Percentiles rank a stretch among this genome's conserved stretches.
Conservation (phyloP, 768 basidiomycete species). For the Tylopilus vinaceipallidus region DNA sequence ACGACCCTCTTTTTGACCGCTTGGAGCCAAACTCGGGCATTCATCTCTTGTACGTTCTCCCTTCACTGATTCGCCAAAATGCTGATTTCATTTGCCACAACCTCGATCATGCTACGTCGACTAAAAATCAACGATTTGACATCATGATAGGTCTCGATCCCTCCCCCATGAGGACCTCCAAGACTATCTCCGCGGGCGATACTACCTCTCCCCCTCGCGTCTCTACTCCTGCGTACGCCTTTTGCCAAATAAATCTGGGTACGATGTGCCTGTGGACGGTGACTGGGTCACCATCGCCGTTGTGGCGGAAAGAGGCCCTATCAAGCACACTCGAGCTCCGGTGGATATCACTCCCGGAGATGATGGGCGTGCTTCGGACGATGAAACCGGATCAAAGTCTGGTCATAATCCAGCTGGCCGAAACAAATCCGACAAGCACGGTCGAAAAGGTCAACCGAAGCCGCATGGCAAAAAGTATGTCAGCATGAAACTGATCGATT, state of each 20-base stretch:
- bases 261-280: conserved; percentile 87
- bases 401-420: background rate
- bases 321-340: conserved; percentile 70
- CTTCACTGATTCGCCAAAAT: background rate
- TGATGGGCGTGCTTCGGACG: conserved; percentile 41
- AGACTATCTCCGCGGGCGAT: conserved; percentile 78
- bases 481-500: conserved; percentile 81
- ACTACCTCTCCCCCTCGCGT: conserved; percentile 83
- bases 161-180: conserved; percentile 76
- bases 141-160: conserved; percentile 58
- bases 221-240: conserved; percentile 85
- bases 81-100: background rate
- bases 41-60: conserved; percentile 64
- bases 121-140: conserved; percentile 8
- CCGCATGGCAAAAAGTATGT: conserved; percentile 76
- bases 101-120: background rate
- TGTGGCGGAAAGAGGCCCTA: conserved; percentile 83
- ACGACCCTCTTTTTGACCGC: conserved; percentile 74
- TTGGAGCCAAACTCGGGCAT: conserved; percentile 93
- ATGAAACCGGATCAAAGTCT: conserved; percentile 16
- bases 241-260: conserved; percentile 74
- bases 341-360: conserved; percentile 46
- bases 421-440: conserved; percentile 18
- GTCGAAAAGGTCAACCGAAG: conserved; percentile 29
- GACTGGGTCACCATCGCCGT: conserved; percentile 98